Conservation (phyloP, 225 moss, liverwort and hornwort species). For the Pseudisothecium myosuroides region DNA sequence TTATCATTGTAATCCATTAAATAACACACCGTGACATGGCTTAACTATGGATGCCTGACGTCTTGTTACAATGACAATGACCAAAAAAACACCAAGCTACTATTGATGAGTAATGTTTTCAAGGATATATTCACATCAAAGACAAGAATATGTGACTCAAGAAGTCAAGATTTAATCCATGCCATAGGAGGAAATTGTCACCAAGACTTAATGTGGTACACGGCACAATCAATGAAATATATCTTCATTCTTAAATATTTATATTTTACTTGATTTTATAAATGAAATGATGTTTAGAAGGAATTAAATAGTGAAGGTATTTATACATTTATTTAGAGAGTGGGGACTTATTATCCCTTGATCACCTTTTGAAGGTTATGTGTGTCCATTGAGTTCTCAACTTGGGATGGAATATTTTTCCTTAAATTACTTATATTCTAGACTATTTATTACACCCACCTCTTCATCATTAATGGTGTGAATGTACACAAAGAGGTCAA, state of each 20-base stretch:
- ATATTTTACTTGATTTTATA: background rate
- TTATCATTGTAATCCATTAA: background rate
- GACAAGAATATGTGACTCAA: background rate
- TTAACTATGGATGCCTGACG: rapidly evolving
- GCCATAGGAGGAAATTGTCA: rapidly evolving
- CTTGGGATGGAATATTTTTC: rapidly evolving
- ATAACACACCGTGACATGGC: rapidly evolving
- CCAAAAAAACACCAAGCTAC: rapidly evolving
- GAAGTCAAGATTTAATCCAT: background rate
- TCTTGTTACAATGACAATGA: background rate
- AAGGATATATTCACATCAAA: background rate
- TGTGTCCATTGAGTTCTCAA: background rate
- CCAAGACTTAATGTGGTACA: background rate
- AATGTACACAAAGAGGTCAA: background rate
- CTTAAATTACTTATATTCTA: background rate
- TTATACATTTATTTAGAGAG: too few species aligned
- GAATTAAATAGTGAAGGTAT: background rate
- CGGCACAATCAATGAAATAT: background rate
- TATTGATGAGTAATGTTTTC: background rate
- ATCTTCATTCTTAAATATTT: background rate
- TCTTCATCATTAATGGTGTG: background rate
- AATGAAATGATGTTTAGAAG: too few species aligned
- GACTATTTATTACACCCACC: too few species aligned
- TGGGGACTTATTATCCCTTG: background rate
- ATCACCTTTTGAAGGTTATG: background rate